Base-by-base conservation (phyloP, 2,329 filamentous ascomycete species). In the Trichophyton equinum region DNA sequence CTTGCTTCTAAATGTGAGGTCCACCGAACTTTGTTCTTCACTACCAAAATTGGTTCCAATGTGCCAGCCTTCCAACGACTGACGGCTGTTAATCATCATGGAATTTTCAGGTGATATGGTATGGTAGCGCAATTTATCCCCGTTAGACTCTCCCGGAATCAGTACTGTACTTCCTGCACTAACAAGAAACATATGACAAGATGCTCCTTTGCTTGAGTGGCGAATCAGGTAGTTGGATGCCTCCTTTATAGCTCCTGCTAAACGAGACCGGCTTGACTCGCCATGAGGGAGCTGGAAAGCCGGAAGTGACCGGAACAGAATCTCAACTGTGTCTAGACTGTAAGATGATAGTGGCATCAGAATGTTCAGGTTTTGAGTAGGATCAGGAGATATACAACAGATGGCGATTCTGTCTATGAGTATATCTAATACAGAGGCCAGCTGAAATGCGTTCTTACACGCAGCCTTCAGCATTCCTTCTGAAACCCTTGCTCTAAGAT, bases 101-200 rank as follows among this genome's bases (percentile, higher is more conserved):
- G 63, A 62, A 27, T 59, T 51, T 25, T 69, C 66, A 2, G 71
- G 68, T 11, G 71, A 70, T 33, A 74, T 66, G 0, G 72, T 70
- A 61, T 74, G 72, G 36, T 74, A 65, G 15, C 70, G 68, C 27
- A 74, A 64, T 8, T 64, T 65, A 4, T 64, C 64, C 40, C 70
- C 63, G 13, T 66, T 64, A 30, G 59, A 60, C 40, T 67, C 64
- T n/a, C 68, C 62, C 6, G 61, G 61, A 8, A 70, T 59, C 13
- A 64, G 62, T 6, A 62, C 62, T 40, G 61, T 64, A 4, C 65
- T 60, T 8, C 63, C 64, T 3, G 67, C 61, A 27, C 72, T 72
- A 27, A 74, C 51, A 9, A 73, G 63, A 57, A 74, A 70, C 36
- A 73, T 59, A 64, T 74, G 72, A 20, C 71, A 68, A 46, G 69